Percentiles rank a stretch among this genome's conserved stretches.
phyloP scores from a whole-genome alignment of 2,329 filamentous ascomycete genomes.

The Pseudonectria buxi region DNA sequence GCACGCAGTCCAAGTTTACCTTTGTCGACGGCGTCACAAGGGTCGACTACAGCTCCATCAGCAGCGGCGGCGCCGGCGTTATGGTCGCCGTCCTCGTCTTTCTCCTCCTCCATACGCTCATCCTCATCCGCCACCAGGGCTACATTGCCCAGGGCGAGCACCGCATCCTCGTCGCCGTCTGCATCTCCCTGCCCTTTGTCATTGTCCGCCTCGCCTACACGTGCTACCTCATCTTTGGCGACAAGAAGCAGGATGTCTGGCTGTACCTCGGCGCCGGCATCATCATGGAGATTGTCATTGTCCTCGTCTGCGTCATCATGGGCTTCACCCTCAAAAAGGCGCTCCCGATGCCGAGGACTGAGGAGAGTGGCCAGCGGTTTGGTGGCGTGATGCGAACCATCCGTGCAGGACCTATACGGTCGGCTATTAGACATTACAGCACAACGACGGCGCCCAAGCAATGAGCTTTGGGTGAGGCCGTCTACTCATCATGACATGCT shows the following conservation, averaged over 20 bases:
- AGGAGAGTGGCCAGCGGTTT: neutral
- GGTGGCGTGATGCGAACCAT: neutral
- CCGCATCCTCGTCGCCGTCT: slow-evolving; percentile 41
- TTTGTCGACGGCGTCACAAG: slow-evolving; percentile 14
- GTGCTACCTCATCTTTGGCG: slow-evolving; percentile 22
- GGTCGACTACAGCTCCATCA: slow-evolving; percentile 22
- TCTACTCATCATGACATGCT: no score
- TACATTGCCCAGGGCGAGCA: slow-evolving; percentile 44
- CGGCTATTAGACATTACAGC: no score
- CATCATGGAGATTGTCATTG: slow-evolving; percentile 28
- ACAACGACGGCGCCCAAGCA: no score
- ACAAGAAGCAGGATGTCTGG: slow-evolving; percentile 22
- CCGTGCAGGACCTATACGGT: no score
- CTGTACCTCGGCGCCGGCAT: slow-evolving; percentile 26
- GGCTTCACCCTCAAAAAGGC: slow-evolving; percentile 24
- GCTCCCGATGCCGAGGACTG: slow-evolving; percentile 6
- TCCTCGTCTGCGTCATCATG: slow-evolving; percentile 22
- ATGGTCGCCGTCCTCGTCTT: slow-evolving; percentile 34
- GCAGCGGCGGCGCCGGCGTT: slow-evolving; percentile 21
- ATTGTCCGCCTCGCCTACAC: slow-evolving; percentile 27
- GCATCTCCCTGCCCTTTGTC: slow-evolving; percentile 28
- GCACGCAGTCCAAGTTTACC: slow-evolving; percentile 20
- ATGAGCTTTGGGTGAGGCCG: no score
- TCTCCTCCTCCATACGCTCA: slow-evolving; percentile 31
- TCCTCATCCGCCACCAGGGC: slow-evolving; percentile 34